phyloP scores from a whole-genome alignment of 495 filamentous ascomycete species.

The Xylaria venustula region DNA sequence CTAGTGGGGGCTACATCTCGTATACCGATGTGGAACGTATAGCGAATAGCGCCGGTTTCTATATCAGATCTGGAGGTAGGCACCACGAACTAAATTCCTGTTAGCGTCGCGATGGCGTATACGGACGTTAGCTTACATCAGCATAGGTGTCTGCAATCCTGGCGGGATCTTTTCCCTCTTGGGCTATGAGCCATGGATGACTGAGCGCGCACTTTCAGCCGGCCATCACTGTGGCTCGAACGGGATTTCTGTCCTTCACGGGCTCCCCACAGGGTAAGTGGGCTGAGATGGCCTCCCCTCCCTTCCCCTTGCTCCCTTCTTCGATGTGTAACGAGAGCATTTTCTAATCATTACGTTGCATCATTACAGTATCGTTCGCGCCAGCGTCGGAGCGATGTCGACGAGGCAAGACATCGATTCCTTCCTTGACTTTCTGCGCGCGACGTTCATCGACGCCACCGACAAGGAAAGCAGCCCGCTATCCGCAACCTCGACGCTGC shows the following conservation, averaged over 20 bases:
- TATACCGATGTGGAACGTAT: constrained; percentile 61
- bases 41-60: constrained; percentile 62
- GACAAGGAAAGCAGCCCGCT: constrained; percentile 13
- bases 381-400: constrained; percentile 72
- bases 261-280: constrained; percentile 53
- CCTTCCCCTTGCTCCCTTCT: neutral
- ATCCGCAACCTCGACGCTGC: constrained; percentile 14
- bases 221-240: constrained; percentile 60
- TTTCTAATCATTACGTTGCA: constrained; percentile 12
- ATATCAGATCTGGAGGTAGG: constrained; percentile 65
- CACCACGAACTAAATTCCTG: neutral
- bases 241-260: constrained; percentile 50
- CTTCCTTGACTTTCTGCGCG: constrained; percentile 56
- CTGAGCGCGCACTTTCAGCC: constrained; percentile 58
- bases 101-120: constrained; percentile 29
- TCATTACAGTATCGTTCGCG: constrained; percentile 56
- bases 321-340: neutral
- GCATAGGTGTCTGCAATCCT: constrained; percentile 44
- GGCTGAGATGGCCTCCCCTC: neutral
- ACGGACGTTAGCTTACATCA: neutral
- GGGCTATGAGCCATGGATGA: constrained; percentile 56
- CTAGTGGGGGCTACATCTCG: constrained; percentile 54
- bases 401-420: constrained; percentile 58
- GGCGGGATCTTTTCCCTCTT: constrained; percentile 45
- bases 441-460: constrained; percentile 44